phyloP scores from a whole-genome alignment of 495 filamentous ascomycete species.

The Cairneyella variabilis region DNA sequence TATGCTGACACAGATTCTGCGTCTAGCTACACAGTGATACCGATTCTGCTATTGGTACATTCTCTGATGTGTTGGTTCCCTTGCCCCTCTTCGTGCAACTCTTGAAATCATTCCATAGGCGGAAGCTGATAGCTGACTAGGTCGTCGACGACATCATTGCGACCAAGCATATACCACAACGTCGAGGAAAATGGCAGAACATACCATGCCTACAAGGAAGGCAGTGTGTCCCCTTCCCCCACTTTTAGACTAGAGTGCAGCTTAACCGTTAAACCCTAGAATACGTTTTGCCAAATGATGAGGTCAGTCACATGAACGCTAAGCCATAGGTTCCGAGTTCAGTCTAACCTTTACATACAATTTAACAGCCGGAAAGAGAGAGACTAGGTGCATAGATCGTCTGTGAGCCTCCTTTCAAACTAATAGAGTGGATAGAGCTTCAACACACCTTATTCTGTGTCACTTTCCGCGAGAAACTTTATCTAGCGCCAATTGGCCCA shows the following conservation, averaged over 20 bases:
- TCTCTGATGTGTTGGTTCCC: too few species aligned
- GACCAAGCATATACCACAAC: slow-evolving; percentile 21
- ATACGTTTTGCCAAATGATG: slow-evolving; percentile 37
- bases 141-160: not conserved
- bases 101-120: too few species aligned
- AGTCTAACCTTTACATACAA: too few species aligned
- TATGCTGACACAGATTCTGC: too few species aligned
- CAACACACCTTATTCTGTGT: slow-evolving; percentile 35
- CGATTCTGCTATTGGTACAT: too few species aligned
- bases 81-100: too few species aligned
- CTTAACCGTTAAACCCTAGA: slow-evolving; percentile 20
- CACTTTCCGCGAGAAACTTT: not conserved
- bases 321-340: too few species aligned
- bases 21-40: too few species aligned
- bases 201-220: too few species aligned
- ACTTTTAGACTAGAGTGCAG: not conserved
- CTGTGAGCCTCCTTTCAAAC: not conserved
- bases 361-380: slow-evolving; percentile 11
- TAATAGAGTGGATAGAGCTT: slow-evolving; percentile 32
- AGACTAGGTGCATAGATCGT: slow-evolving; percentile 2
- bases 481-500: slow-evolving; percentile 1
- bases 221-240: slow-evolving; percentile 27
- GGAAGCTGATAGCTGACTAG: too few species aligned
- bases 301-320: too few species aligned
- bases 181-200: too few species aligned